Evolutionary conservation across 495 filamentous ascomycete genomes (phyloP), one percentile per base, ranked within the genome.

Genomic region (Penicillium chermesinum): DNA sequence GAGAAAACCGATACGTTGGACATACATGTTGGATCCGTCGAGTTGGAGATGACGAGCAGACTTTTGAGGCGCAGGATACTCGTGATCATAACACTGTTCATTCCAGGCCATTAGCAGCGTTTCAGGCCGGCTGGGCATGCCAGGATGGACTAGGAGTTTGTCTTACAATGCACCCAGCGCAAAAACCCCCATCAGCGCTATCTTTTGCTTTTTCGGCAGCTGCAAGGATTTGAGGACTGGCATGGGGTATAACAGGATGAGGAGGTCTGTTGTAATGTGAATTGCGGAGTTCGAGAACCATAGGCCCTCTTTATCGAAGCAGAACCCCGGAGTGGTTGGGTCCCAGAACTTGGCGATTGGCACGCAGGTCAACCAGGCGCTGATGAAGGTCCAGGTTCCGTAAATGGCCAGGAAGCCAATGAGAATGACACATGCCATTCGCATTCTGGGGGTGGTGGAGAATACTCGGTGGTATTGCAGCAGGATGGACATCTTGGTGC

Each of bases 1-100:
- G 8, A 20, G 12, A 21, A n/a, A 15, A 9, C 19, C 17, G 7
- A 2, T 12, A 35, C 10, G 2, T 19, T 14, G 30, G 1, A 53
- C 60, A 33, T 48, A 69, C 75, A 78, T 3, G 77, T 78, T 44
- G 70, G 65, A 42, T 81, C 78, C 1, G 51, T 57, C 32, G 68
- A 70, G 33, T 71, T 56, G 37, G 66, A 61, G 38, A 69, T 70
- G 2, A 67, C 34, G 1, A 72, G 47, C 30, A 81, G 72, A 48
- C 71, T 75, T 32, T 73, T 58, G 20, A 81, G 59, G 18, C 77
- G 76, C 19, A 81, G 71, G 22, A 79, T 69, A 34, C 73, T 81
- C 35, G 78, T 79, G 19, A 78, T 69, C 45, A 76, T 64, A 1
- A 75, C 77, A 48, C 77, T 74, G 35, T 33, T n/a, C 21, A 13